Base-by-base conservation (phyloP, 331 rosid genomes). In the Pyrus hybrid region DNA sequence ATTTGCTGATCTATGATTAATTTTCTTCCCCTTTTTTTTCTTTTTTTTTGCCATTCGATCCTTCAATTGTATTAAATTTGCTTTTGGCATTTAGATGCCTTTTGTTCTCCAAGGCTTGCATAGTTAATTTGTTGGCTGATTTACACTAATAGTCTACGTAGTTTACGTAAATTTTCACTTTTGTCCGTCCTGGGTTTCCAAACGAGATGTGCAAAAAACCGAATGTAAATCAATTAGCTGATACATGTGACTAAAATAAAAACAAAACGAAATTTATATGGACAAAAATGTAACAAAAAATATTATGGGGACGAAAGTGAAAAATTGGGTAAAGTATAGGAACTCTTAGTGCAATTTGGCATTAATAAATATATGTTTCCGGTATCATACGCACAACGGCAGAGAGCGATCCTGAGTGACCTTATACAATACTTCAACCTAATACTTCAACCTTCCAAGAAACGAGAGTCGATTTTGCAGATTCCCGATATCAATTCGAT, bases 1-100 rank as follows among this genome's bases (percentile, higher is more conserved):
- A n/a, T 92, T 95, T 60, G 93, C 97, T 4, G 97, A 95, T 86
- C 75, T 92, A 61, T 95, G 87, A 92, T 63, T 7, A 37, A 51
- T 51, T 17, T 51, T 17, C 21, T 18, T 18, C 57, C 45, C 45
- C 13, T 0, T 45, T 5, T 16, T 63, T 23, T 33, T 33, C 2
- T 1, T 58, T 8, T 13, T 17, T 5, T 74, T 58, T 12, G 47
- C 22, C 25, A 6, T 28, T 62, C 7, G 21, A 32, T 63, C n/a
- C 51, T 16, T 0, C 65, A 30, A 45, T 63, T 78, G 66, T 23
- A 49, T 23, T 54, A 35, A 8, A 61, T 56, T 56, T 5, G 8
- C 32, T 20, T 0, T 66, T 35, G 70, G 66, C 33, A 67, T 11
- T 33, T 65, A 33, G 5, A 51, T 3, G 57, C 11, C 47, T 16